Percentiles rank a stretch among this genome's conserved stretches.
These are phyloP conservation scores for Sutorius eximius DNA, from an alignment of 1,284 basidiomycete genomes.

Conservation along the genomic window DNA sequence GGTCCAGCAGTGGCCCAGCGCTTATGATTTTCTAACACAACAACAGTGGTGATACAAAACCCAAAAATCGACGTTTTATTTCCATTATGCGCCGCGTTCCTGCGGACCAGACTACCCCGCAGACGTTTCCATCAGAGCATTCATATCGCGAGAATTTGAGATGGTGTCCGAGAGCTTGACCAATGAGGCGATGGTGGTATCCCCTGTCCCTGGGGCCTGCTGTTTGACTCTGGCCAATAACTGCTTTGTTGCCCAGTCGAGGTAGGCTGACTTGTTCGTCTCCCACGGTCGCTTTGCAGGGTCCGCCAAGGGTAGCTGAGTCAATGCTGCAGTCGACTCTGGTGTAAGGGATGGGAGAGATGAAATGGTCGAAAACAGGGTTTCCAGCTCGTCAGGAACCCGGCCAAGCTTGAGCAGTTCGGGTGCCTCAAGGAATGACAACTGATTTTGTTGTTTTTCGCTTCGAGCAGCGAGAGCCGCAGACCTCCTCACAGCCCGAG, in stretches of 20 bases:
- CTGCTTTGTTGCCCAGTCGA: constrained; percentile 64
- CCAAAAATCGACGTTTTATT: background rate
- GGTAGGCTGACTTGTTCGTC: constrained; percentile 61
- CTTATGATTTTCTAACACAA: too few relatives aligned
- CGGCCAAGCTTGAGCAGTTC: constrained; percentile 34
- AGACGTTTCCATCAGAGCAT: constrained; percentile 27
- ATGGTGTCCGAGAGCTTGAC: constrained; percentile 30
- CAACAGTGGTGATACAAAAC: background rate
- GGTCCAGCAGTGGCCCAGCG: too few relatives aligned
- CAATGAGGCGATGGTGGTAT: constrained; percentile 28
- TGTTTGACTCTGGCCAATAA: constrained; percentile 49
- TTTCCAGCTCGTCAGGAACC: constrained; percentile 40
- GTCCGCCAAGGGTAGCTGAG: constrained; percentile 43
- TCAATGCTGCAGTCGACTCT: constrained; percentile 40
- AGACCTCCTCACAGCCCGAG: constrained; percentile 48
- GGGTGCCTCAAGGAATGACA: constrained; percentile 47
- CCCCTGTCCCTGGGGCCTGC: constrained; percentile 34
- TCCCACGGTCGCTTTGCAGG: constrained; percentile 74
- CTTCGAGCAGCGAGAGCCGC: constrained; percentile 44
- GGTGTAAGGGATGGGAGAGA: constrained; percentile 54
- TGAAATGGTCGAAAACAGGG: constrained; percentile 48
- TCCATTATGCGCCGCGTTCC: background rate
- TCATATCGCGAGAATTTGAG: constrained; percentile 37
- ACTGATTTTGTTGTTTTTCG: constrained; percentile 42
- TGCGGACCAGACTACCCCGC: background rate